phyloP scores from a whole-genome alignment of 257 asterid genomes.

The Mentha longifolia region DNA sequence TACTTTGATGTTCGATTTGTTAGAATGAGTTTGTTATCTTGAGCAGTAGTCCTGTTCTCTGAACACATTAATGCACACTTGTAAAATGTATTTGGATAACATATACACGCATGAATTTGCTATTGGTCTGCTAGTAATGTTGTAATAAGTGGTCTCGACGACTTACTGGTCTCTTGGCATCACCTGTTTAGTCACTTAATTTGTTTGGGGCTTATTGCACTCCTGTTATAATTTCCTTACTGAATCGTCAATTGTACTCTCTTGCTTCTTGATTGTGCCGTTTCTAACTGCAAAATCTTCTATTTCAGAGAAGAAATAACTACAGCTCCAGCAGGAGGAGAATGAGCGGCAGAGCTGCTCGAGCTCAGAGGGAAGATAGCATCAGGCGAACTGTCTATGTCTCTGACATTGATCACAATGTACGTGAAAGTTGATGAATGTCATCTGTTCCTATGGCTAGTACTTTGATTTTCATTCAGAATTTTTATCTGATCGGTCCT shows the following conservation, averaged over 20 bases:
- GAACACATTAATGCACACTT: neutral
- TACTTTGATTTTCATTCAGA: conserved; percentile 5
- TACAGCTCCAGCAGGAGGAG: conserved; percentile 59
- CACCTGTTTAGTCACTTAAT: neutral
- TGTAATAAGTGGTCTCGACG: neutral
- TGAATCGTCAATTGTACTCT: neutral
- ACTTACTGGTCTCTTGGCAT: neutral
- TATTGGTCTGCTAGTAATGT: neutral
- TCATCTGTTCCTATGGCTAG: neutral
- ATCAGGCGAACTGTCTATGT: conserved; percentile 89
- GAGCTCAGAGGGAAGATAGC: conserved; percentile 87
- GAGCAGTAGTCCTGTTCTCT: neutral
- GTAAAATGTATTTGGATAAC: conserved; percentile 2
- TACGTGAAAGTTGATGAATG: conserved; percentile 38
- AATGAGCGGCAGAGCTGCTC: conserved; percentile 66
- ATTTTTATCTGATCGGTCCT: conserved; percentile 32
- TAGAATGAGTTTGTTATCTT: neutral
- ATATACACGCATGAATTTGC: neutral
- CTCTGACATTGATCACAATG: conserved; percentile 78
- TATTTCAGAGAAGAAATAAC: conserved; percentile 66
- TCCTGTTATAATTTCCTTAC: neutral
- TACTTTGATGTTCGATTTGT: neutral
- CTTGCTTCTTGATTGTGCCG: conserved; percentile 4
- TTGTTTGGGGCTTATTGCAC: neutral
- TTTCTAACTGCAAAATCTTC: conserved; percentile 18